Base-by-base conservation (phyloP, 148 eudicot species). In the Tetragonia tetragonoides region DNA sequence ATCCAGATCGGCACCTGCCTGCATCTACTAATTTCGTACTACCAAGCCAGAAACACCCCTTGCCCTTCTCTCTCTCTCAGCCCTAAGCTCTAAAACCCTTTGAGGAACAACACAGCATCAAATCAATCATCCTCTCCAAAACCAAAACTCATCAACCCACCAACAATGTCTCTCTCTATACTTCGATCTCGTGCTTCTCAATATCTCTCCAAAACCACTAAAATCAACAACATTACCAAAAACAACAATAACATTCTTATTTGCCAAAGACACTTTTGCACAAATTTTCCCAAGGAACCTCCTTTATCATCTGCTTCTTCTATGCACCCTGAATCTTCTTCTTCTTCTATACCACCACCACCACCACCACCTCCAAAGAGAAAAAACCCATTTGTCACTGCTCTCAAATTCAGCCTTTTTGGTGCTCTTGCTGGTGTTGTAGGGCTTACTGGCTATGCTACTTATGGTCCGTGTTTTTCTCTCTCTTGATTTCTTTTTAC, bases 371-470 rank as follows among this genome's bases (percentile, higher is more conserved):
- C 65, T 2, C 74, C 20, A 17, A 81, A 76, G 56, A 65, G 38
- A 21, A 76, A 81, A 21, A 76, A 81, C 15, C 59, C 23, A 3
- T 81, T 76, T 20, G 12, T 24, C 0, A 81, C 83, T 56, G 76
- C 73, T 4, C 76, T 81, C 23, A 81, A 72, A 72, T 65, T 81
- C 64, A 60, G 72, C 46, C 38, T 81, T 49, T 3, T 68, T 28
- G 64, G 49, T 34, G 42, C 77, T 20, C 10, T 81, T 21, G 47
- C 66, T 24, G 80, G 80, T 54, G 73, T 77, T 56, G 44, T 64
- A 34, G 80, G 73, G 3, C 54, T 76, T 54, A 61, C 66, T 8
- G 83, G 80, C 20, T 81, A 81, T 56, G 77, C 83, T 12, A 76
- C 83, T 28, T 81, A 81, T 70, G 83, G 83, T 81, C 38, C 18